Evolutionary conservation across 2,329 filamentous ascomycete genomes (phyloP), one percentile per base, ranked within the genome.

Genomic region (Coleophoma eucalyptorum): DNA sequence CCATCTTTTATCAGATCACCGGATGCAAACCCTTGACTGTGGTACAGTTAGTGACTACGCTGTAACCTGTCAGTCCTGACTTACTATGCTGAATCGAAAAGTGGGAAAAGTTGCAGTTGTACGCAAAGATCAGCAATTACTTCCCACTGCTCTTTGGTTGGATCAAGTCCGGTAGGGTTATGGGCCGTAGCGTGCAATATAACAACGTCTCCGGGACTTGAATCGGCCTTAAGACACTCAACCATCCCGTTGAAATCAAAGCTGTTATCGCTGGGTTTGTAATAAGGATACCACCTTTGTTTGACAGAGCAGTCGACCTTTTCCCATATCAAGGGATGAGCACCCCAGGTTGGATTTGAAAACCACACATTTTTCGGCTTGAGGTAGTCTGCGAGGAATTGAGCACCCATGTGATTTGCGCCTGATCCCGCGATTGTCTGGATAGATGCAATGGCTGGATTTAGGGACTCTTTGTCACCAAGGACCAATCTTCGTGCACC

Each of bases 161-260:
- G 68, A 44, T 72, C 70, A n/a, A 62, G 65, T 2, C 70, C 70
- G 0, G 69, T 72, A 1, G 70, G 70, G 48, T 72, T 72, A 51
- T 72, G 70, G 0, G 70, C 70, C 50, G 71, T 72, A 8, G 69
- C 68, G 40, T 73, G 70, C 6, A 72, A 56, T 19, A 72, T 53
- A 6, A 72, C 52, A 4, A 66, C 58, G 4, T 55, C 60, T 13
- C 43, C 43, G 6, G 15, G 15, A 33, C 32, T 57, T 15, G 64
- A 58, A 0, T 64, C 66, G 13, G 53, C 33, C 13, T 56, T 49
- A 4, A 72, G 54, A 2, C 53, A 53, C 1, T 47, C 13, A 1
- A 69, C 49, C 48, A 63, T 65, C 49, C 55, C 50, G 1, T 66
- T 61, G 48, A 65, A 66, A 12, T 38, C 35, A 18, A 38, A n/a